A percentile compares a stretch with the other conserved stretches of the same genome.
These are phyloP conservation scores for Dysphania ambrosioides DNA, from an alignment of 148 eudicot genomes.

Conservation along the genomic window DNA sequence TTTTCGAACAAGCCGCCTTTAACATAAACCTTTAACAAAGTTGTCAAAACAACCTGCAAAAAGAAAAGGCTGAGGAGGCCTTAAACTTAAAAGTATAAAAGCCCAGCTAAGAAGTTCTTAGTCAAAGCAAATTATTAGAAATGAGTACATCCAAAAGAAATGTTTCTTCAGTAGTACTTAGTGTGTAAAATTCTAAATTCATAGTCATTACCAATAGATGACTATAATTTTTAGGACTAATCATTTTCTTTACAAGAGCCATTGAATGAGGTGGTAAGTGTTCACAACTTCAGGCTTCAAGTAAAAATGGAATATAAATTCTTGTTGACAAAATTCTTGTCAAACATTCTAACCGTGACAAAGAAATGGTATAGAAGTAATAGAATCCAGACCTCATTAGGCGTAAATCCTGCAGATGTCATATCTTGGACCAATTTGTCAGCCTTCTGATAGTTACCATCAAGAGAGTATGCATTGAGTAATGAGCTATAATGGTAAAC, in stretches of 20 bases:
- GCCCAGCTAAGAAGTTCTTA: neutral
- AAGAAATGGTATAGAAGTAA: neutral
- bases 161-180: neutral
- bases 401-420: slow-evolving; percentile 67
- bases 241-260: no score
- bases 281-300: neutral
- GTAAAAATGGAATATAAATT: neutral
- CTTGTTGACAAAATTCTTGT: neutral
- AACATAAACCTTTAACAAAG: slow-evolving; percentile 78
- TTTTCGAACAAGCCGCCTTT: slow-evolving; percentile 77
- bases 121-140: neutral
- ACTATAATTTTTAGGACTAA: no score
- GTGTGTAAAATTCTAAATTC: no score
- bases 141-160: neutral
- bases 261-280: neutral
- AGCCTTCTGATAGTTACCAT: slow-evolving; percentile 66
- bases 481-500: slow-evolving; percentile 83
- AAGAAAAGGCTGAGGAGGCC: slow-evolving; percentile 7
- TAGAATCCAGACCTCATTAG: slow-evolving; percentile 60
- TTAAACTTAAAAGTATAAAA: neutral
- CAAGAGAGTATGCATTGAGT: slow-evolving; percentile 72
- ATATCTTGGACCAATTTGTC: slow-evolving; percentile 64
- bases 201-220: no score
- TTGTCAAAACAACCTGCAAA: slow-evolving; percentile 80
- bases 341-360: neutral